Base-by-base conservation (phyloP, 108 stramenopile species). In the Cyclotella choctawhatcheeana region DNA sequence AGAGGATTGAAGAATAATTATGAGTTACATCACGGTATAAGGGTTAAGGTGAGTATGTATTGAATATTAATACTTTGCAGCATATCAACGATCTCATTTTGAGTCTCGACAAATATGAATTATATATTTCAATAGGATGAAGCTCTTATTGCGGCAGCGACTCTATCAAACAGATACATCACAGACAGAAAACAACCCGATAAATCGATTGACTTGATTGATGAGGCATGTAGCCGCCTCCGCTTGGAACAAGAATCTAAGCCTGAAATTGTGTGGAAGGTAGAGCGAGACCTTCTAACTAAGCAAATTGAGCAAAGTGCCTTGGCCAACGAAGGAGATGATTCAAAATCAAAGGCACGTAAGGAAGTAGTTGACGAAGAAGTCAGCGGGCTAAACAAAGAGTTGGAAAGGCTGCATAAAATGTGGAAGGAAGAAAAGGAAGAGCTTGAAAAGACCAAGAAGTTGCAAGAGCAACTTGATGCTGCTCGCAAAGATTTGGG, bases 191-290 rank as follows among this genome's bases (percentile, higher is more conserved):
- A 91, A 56, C 91, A 97, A 55, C 98, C 98, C 0, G 98, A 97
- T 81, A 95, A 93, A 64, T 79, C 82, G 25, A 97, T 98, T 60
- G 98, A 98, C 76, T 74, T 98, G 33, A 87, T 98, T n/a, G 98
- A 98, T 73, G 98, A 98, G 84, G 97, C 98, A 16, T 89, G 87
- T 47, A 78, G 75, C 32, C 74, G 84, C 34, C 65, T 92, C 21
- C 81, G 88, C 51, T 55, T 92, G 44, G 91, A 89, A 76, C 91
- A 92, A 66, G 91, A 92, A 55, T 40, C 48, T 44, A 90, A 90
- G 54, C 92, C 92, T 17, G 92, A 93, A 58, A 64, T 88, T 14
- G 74, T 93, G 18, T 93, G 89, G 88, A 88, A 88, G 32, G 32
- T 88, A 7, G 91, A 92, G 63, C 77, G 91, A 5, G 87, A 92